Evolutionary conservation across 2,329 filamentous ascomycete species (phyloP), one percentile per base, ranked within the genome.

Genomic region (Amauroascus verrucosus): DNA sequence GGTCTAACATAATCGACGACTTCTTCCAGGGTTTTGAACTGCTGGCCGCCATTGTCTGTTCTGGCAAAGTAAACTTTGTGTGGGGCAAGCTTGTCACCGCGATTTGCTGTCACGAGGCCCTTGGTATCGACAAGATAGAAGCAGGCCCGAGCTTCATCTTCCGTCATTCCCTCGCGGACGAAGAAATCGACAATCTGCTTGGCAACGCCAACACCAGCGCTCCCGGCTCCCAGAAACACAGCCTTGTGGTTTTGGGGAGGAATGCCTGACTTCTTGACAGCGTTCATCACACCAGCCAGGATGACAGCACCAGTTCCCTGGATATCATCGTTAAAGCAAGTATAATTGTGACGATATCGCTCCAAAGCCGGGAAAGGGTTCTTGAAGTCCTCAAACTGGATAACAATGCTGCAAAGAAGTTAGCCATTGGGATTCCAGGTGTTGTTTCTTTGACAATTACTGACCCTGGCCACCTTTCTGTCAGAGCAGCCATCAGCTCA

Each of bases 141-240:
- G 77, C 93, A 93, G 66, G 84, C 82, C 63, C 84, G 83, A 54
- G 93, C 93, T 59, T 88, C 84, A 63, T 89, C 82, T 71, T 97
- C 91, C 8, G 85, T 85, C 65, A 97, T 77, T 38, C 93, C 93
- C 62, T 90, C 87, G 62, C 88, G 87, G 64, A 90, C 88, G 76
- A 97, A 97, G 78, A 88, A 96, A 72, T 95, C 88, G 54, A 95
- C 89, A 59, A 98, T 85, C 76, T 97, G 93, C 78, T 95, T 95
- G 56, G 93, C 93, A 56, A 98, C 93, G 75, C 93, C 93, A 44
- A 95, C 89, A 75, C 93, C 93, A 33, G 93, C 93, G 56, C 88
- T 95, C 54, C 93, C 93, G 51, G 93, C 91, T 55, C 93, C 93
- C 72, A 97, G 85, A 76, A 98, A 98, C 60, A 97, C 88, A 35